Evolutionary conservation across 2,329 filamentous ascomycete species (phyloP).

Genomic region (Beauveria pseudobassiana): DNA sequence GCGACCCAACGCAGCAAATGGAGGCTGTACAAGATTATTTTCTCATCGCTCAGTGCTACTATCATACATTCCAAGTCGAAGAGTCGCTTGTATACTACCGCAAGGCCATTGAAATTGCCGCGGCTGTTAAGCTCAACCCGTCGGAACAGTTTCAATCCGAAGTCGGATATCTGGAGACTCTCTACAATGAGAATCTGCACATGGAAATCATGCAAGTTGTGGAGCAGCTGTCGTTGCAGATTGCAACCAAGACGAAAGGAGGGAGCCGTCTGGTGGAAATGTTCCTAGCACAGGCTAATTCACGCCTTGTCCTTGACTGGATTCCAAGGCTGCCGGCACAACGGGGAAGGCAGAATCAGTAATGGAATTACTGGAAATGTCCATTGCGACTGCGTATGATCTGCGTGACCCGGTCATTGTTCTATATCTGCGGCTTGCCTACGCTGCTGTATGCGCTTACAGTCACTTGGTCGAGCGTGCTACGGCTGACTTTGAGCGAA

Average conservation of each 20-base stretch:
- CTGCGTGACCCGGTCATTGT: slow-evolving; percentile 29
- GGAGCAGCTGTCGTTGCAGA: slow-evolving; percentile 23
- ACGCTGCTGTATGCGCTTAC: slow-evolving; percentile 29
- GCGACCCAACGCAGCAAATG: slow-evolving; percentile 25
- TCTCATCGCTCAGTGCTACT: slow-evolving; percentile 30
- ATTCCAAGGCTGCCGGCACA: slow-evolving; percentile 32
- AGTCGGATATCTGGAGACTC: slow-evolving; percentile 27
- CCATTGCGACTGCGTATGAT: slow-evolving; percentile 26
- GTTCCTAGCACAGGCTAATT: slow-evolving; percentile 27
- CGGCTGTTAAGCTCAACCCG: slow-evolving; percentile 19
- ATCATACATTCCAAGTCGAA: slow-evolving; percentile 24
- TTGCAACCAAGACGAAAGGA: slow-evolving; percentile 18
- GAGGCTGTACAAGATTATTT: slow-evolving; percentile 34
- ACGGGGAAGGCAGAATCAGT: slow-evolving; percentile 24
- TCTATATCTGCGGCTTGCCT: slow-evolving; percentile 30
- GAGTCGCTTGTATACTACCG: slow-evolving; percentile 28
- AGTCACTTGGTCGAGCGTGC: slow-evolving; percentile 27
- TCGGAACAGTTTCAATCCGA: slow-evolving; percentile 31
- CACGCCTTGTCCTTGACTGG: slow-evolving; percentile 29
- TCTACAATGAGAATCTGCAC: slow-evolving; percentile 30
- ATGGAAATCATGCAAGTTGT: slow-evolving; percentile 28
- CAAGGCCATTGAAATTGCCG: slow-evolving; percentile 26
- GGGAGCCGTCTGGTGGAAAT: slow-evolving; percentile 27
- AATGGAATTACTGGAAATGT: slow-evolving; percentile 22
- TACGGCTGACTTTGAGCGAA: slow-evolving; percentile 27